Evolutionary conservation across 805 yeast species (phyloP).

Genomic region (Metschnikowia aberdeeniae): DNA sequence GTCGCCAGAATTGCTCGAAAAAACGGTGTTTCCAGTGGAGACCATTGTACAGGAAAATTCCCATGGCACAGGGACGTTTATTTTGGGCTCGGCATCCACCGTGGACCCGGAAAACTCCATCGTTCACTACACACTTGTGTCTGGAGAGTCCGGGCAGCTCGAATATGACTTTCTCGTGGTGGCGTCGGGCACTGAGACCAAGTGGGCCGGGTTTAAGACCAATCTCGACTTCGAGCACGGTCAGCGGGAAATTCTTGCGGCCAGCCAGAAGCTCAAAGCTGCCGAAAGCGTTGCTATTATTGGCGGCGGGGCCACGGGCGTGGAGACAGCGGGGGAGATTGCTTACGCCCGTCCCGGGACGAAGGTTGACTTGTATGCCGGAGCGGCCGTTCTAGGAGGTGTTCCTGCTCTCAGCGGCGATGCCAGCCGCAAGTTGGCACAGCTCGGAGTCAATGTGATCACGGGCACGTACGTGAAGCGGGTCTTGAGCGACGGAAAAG

Average conservation of each 20-base stretch:
- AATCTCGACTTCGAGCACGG: conserved; percentile 16
- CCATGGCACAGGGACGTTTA: conserved; percentile 14
- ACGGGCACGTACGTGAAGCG: conserved; percentile 5
- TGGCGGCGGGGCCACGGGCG: conserved; percentile 41
- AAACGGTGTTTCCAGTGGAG: conserved; percentile 18
- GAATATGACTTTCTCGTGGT: conserved; percentile 31
- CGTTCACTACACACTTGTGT: conserved; percentile 12
- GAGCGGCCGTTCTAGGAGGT: conserved; percentile 8
- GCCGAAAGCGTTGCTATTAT: conserved; percentile 31
- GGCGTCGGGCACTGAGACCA: conserved; percentile 30
- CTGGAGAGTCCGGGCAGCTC: conserved; percentile 9
- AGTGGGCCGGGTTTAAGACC: conserved; percentile 24
- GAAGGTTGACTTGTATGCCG: conserved; percentile 24
- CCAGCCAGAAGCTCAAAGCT: conserved; percentile 14
- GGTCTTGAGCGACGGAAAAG: conserved; percentile 13
- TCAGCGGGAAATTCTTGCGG: conserved; percentile 15
- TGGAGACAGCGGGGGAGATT: conserved; percentile 37
- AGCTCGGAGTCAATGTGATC: conserved; percentile 15
- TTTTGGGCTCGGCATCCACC: conserved; percentile 23
- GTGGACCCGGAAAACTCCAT: conserved; percentile 24
- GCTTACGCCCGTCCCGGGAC: conserved; percentile 18
- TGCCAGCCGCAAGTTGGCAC: conserved; percentile 10
- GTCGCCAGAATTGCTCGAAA: conserved; percentile 20
- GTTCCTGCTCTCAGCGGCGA: neutral
- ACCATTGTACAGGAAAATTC: conserved; percentile 17